Base-by-base conservation (phyloP, 2,329 filamentous ascomycete species). In the Diaporthe sp. region DNA sequence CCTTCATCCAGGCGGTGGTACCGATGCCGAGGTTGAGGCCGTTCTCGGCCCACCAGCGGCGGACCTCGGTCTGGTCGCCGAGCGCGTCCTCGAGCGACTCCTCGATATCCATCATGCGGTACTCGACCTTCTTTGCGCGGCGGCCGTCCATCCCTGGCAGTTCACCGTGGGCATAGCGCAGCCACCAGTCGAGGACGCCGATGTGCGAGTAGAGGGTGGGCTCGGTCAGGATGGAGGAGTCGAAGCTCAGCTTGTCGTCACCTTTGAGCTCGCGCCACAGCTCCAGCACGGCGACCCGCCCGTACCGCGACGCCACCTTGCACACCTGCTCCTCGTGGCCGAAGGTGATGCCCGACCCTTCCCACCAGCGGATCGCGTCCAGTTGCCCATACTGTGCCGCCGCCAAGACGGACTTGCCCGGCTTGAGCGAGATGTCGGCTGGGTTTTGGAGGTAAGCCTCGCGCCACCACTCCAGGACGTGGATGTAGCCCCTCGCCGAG, bases 51-150 rank as follows among this genome's bases (percentile, higher is more conserved):
- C 96, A 98, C 96, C 96, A 98, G 77, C 90, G 88, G 74, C 94
- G 88, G 25, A 98, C 94, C 51, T 90, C 89, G 78, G 92, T 91
- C 77, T 95, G 77, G 73, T 93, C 92, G 12, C 90, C 90, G 68
- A 96, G 90, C 31, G 95, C 94, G 82, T 98, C 96, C 82, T 98
- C 96, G 53, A 98, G 88, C 0, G 96, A 96, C 84, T 98, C 96
- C 83, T 98, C 96, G 77, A 98, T 97, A 83, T 98, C 95, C 83
- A 95, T 98, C 1, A 95, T 98, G 83, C 96, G 96, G 84, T 98
- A 98, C 83, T 98, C 95, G 37, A 98, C 95, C 71, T 91, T 90
- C 79, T 96, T 88, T 0, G 92, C 91, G 77, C 86, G 86, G 44
- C 87, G 85, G 22, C 89, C 89, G 55, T 87, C 84, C 89, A 88